Percentiles rank a stretch among this genome's conserved stretches.
These are phyloP conservation scores for Tranzscheliella williamsii DNA, from an alignment of 1,284 basidiomycete genomes.

Conservation along the genomic window DNA sequence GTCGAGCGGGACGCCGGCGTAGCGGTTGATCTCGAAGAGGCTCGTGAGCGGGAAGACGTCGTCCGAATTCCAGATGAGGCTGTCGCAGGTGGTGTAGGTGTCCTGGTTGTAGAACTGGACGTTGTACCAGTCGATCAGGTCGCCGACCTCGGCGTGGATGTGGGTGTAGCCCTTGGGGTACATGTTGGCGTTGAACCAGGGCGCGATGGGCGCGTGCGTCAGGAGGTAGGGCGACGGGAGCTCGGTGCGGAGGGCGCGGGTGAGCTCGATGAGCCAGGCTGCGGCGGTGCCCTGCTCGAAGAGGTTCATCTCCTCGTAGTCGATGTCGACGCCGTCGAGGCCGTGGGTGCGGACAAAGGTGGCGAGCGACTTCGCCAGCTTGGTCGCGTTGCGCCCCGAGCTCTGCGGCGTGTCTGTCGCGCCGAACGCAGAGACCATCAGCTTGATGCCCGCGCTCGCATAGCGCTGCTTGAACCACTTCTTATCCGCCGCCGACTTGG, in stretches of 20 bases:
- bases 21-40: slow-evolving; percentile 70
- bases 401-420: slow-evolving; percentile 66
- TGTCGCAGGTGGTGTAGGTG: slow-evolving; percentile 41
- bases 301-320: slow-evolving; percentile 66
- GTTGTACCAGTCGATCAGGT: slow-evolving; percentile 65
- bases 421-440: slow-evolving; percentile 61
- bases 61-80: slow-evolving; percentile 67
- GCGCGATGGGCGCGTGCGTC: slow-evolving; percentile 54
- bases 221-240: slow-evolving; percentile 61
- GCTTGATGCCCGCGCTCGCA: slow-evolving; percentile 63
- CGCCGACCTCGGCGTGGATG: slow-evolving; percentile 33
- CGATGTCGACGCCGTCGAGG: slow-evolving; percentile 68
- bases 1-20: slow-evolving; percentile 65
- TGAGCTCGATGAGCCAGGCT: slow-evolving; percentile 62
- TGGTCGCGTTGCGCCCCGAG: slow-evolving; percentile 14
- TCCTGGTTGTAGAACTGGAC: slow-evolving; percentile 54
- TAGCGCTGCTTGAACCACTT: slow-evolving; percentile 61
- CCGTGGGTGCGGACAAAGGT: slow-evolving; percentile 64
- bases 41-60: slow-evolving; percentile 65
- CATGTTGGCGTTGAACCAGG: slow-evolving; percentile 40
- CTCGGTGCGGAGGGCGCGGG: slow-evolving; percentile 61
- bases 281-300: slow-evolving; percentile 23
- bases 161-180: slow-evolving; percentile 30
- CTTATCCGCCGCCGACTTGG: slow-evolving; percentile 28
- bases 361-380: slow-evolving; percentile 38